Percentiles rank a stretch among this genome's conserved stretches.
Evolutionary conservation across 1,139 yeast genomes (phyloP).

Genomic region (Yarrowia galli): DNA sequence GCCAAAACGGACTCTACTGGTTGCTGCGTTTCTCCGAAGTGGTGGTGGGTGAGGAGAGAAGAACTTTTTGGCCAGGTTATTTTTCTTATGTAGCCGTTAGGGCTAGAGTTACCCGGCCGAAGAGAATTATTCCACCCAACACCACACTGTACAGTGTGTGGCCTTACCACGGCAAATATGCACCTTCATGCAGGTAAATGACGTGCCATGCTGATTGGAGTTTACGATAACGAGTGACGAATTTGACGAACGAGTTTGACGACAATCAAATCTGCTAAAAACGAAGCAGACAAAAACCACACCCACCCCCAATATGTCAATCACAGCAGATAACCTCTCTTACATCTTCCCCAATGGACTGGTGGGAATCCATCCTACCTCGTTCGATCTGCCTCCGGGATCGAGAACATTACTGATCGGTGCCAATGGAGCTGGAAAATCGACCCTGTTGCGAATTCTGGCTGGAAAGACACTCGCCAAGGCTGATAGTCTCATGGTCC

Average conservation of each 20-base stretch:
- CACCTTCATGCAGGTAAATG: slow-evolving; percentile 12
- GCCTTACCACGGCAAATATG: neutral
- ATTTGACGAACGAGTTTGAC: neutral
- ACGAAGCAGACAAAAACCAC: neutral
- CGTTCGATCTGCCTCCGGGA: slow-evolving; percentile 68
- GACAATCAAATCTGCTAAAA: neutral
- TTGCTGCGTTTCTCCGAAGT: slow-evolving; percentile 36
- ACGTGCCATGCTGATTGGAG: neutral
- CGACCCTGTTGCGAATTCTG: slow-evolving; percentile 78
- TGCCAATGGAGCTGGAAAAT: slow-evolving; percentile 97
- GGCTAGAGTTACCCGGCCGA: slow-evolving; percentile 14
- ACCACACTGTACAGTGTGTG: no score
- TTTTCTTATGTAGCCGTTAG: neutral
- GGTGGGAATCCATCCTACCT: slow-evolving; percentile 72
- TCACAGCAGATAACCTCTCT: slow-evolving; percentile 69
- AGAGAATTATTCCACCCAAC: no score
- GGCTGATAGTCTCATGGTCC: slow-evolving; percentile 66
- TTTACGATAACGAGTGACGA: neutral
- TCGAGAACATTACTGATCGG: slow-evolving; percentile 83
- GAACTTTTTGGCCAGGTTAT: neutral
- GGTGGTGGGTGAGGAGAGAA: slow-evolving; percentile 33
- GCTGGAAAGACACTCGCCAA: slow-evolving; percentile 92
- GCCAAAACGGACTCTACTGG: slow-evolving; percentile 38
- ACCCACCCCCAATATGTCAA: slow-evolving; percentile 43
- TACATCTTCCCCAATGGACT: slow-evolving; percentile 74